Evolutionary conservation across 2,329 filamentous ascomycete genomes (phyloP).

Genomic region (Neonectria coccinea): DNA sequence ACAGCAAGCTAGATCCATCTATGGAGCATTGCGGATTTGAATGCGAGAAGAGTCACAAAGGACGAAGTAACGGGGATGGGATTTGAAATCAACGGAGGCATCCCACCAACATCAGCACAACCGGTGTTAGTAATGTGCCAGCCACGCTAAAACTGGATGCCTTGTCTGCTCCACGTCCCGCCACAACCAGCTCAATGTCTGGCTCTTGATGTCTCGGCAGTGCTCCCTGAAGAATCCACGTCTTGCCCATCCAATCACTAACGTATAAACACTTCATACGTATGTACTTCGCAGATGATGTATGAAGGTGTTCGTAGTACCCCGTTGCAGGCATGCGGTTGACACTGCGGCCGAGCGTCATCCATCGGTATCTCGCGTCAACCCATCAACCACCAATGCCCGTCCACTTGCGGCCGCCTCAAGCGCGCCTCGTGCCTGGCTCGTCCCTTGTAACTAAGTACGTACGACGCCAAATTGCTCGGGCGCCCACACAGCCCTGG

Average conservation of each 20-base stretch:
- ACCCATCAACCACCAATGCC: constrained; percentile 12
- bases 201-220: constrained; percentile 16
- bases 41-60: not conserved
- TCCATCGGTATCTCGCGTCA: constrained; percentile 22
- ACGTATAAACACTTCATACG: no score
- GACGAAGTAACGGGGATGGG: not conserved
- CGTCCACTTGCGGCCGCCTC: constrained; percentile 38
- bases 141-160: not conserved
- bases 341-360: constrained; percentile 28
- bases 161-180: constrained; percentile 5
- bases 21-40: not conserved
- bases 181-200: constrained; percentile 12
- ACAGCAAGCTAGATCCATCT: not conserved
- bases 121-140: constrained; percentile 12
- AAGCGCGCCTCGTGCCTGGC: constrained; percentile 34
- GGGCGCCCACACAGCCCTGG: constrained; percentile 4
- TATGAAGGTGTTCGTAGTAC: no score
- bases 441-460: not conserved
- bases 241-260: not conserved
- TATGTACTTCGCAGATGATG: no score
- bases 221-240: constrained; percentile 12
- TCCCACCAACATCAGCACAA: not conserved
- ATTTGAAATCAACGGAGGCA: constrained; percentile 3
- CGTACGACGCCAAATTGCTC: constrained; percentile 4
- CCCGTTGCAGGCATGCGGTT: constrained; percentile 17